Base-by-base conservation (phyloP, 2,329 filamentous ascomycete species). In the Fusarium floridanum region DNA sequence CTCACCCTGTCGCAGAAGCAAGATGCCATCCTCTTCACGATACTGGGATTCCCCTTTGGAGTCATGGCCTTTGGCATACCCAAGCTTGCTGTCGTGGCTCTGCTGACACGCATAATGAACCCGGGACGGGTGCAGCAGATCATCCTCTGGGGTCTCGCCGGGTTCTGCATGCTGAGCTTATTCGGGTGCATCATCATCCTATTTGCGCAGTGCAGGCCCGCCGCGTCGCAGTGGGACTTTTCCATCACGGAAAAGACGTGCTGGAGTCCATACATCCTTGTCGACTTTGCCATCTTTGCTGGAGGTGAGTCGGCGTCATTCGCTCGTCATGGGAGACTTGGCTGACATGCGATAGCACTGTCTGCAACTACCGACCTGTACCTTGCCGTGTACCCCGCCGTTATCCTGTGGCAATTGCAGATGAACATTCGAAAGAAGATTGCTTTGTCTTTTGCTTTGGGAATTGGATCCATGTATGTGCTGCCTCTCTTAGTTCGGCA, bases 201-300 rank as follows among this genome's bases (percentile, higher is more conserved):
- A 1, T 84, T 86, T 43, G 83, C 81, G 1, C 84, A 84, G 67
- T 88, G 86, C 75, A 77, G 76, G 2, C 86, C 86, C 0, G 67
- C 75, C 4, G 48, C 67, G 27, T 82, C 84, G 0, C 78, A 84
- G 24, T 88, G 86, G 86, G 75, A 83, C 59, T 78, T 80, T 20
- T 73, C 76, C 3, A 77, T 83, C 4, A 75, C 78, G 16, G 83
- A 71, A 16, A 74, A 74, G 81, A 5, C 81, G 45, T 7, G 87
- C 82, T 74, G 82, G 80, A 77, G 79, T 78, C 70, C 77, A 68
- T 17, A 78, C 70, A 70, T 80, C 83, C 48, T 86, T 4, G 81
- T 87, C 22, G 70, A 82, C 57, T 85, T 84, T 67, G 80, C 83
- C 4, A 82, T 85, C 3, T 83, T 80, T 29, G 81, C 83, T 3